Evolutionary conservation across 768 basidiomycete genomes (phyloP).

Genomic region (Mycena leptocephala): DNA sequence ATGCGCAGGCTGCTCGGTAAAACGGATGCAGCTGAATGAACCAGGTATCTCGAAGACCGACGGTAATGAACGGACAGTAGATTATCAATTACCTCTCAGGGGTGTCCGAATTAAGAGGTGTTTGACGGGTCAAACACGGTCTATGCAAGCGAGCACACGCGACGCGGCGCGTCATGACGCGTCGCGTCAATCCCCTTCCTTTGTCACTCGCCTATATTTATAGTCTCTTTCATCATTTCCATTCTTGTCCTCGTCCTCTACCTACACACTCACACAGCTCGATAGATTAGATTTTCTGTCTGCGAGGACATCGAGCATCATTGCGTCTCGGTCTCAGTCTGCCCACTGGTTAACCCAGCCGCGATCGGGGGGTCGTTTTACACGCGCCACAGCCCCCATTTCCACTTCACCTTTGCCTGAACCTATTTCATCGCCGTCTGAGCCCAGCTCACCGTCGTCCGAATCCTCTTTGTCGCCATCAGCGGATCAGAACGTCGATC

Average conservation of each 20-base stretch:
- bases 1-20: too few relatives aligned
- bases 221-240: too few relatives aligned
- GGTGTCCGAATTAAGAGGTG: neutral
- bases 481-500: neutral
- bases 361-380: neutral
- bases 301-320: neutral
- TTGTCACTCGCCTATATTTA: too few relatives aligned
- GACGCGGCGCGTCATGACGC: too few relatives aligned
- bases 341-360: neutral
- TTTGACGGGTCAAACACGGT: constrained; percentile 13
- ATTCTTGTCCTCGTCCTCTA: too few relatives aligned
- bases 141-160: constrained; percentile 16
- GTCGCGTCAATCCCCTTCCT: too few relatives aligned
- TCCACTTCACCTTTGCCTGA: too few relatives aligned
- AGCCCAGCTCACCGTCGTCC: neutral
- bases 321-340: neutral
- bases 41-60: too few relatives aligned
- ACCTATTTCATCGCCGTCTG: neutral
- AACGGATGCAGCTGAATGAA: too few relatives aligned
- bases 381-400: neutral
- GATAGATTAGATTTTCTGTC: constrained; percentile 8
- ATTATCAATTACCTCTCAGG: too few relatives aligned
- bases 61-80: too few relatives aligned
- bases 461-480: neutral
- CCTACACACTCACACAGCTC: constrained; percentile 14